Conservation (phyloP, 208 protist genomes). For the Leishmania guyanensis region DNA sequence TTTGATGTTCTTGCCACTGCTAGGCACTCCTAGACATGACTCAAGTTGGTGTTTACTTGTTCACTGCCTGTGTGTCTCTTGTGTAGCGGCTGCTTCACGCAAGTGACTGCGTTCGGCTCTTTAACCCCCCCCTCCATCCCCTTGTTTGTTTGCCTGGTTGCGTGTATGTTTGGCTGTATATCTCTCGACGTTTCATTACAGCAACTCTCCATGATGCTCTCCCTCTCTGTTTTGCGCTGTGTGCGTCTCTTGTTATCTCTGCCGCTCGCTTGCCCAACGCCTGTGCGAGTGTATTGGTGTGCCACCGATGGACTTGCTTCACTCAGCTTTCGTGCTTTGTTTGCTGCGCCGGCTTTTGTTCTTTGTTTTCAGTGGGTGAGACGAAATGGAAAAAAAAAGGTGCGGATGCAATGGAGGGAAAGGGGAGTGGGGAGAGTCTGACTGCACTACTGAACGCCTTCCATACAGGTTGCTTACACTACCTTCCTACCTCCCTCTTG, state of each 20-base stretch:
- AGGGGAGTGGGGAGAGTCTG: neutral
- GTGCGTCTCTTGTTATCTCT: neutral
- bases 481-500: neutral
- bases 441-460: neutral
- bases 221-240: slow-evolving; percentile 2
- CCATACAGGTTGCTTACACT: neutral
- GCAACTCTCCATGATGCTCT: neutral
- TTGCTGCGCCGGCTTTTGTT: neutral
- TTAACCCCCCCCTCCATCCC: neutral
- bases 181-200: neutral
- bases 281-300: neutral
- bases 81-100: neutral
- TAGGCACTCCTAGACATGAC: neutral
- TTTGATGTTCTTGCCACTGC: neutral
- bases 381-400: neutral
- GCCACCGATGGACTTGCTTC: neutral
- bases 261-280: neutral
- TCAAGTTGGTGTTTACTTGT: neutral
- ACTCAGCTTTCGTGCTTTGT: neutral
- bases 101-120: neutral
- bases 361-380: neutral
- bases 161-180: neutral
- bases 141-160: neutral
- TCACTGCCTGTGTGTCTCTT: neutral
- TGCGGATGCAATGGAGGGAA: neutral